Base-by-base conservation (phyloP, 176 grass and related monocot genomes). In the Microstegium vimineum region DNA sequence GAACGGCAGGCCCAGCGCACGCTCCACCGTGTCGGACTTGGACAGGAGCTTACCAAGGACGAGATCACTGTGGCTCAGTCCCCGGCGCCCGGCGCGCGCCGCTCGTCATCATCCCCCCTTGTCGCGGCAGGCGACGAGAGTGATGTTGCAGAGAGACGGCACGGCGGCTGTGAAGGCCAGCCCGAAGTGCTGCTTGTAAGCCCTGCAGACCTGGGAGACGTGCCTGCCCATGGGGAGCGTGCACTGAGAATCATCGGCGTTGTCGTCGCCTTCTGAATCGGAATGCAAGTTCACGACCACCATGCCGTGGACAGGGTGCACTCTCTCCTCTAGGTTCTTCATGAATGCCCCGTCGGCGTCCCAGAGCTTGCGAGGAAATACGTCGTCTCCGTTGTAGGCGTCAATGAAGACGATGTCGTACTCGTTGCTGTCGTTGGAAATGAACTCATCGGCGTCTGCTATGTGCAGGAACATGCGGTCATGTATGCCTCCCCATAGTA, bases 261-360 rank as follows among this genome's bases (percentile, higher is more conserved):
- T 33, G 76, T 73, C 46, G 8, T 65, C 76, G 6, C 59, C 2
- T 77, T 88, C 92, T 1, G 81, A 86, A 41, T 98, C 90, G 0
- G 92, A 91, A 20, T 95, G 95, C 38, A 98, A 22, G 88, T 98
- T 98, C 60, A 98, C 90, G 32, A 95, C 92, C 80, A 98, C 90
- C 12, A 89, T 90, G 43, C 95, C 95, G 27, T 98, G 92, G 13
- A 62, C 52, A 0, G 90, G 95, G 73, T 98, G 82, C 26, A 98
- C 90, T 57, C 75, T 94, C 74, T 63, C 71, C 20, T 85, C 83
- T 10, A 98, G 86, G 69, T 91, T 72, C 90, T 74, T 85, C 40
- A 98, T 86, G 82, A 98, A 98, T 0, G 71, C 4, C 1, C 92
- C 90, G 2, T 93, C 70, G 5, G n/a, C 59, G 17, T 95, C 92